Conservation (phyloP, 371 early-diverging fungal genomes). For the Haplosporangium sp. region DNA sequence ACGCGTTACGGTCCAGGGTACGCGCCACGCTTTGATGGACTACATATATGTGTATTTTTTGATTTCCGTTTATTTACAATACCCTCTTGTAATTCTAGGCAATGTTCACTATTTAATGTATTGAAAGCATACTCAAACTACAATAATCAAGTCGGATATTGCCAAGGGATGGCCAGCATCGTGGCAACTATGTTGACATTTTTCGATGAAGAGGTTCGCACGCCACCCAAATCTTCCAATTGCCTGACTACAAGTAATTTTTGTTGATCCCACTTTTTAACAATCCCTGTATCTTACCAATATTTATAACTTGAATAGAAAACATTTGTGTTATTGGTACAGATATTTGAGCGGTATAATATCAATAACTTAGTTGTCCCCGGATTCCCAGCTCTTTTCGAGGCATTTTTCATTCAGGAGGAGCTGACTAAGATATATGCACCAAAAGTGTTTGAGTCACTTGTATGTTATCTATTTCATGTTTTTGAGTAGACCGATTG, state of each 20-base stretch:
- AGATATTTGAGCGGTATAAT: constrained; percentile 65
- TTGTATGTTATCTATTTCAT: constrained; percentile 57
- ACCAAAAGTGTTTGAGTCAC: constrained; percentile 62
- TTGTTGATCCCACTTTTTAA: not conserved
- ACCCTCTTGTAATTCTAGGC: constrained; percentile 50
- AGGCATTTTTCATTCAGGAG: constrained; percentile 74
- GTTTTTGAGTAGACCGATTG: too few species aligned
- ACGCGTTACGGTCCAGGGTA: constrained; percentile 76
- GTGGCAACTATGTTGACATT: constrained; percentile 89
- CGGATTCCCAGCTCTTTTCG: constrained; percentile 72
- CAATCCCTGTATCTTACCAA: not conserved
- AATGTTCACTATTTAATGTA: constrained; percentile 82
- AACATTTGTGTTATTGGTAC: constrained; percentile 66
- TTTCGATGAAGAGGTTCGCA: constrained; percentile 88
- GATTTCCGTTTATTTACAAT: not conserved
- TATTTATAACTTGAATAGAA: constrained; percentile 46
- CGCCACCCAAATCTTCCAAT: not conserved
- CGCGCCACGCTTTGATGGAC: not conserved
- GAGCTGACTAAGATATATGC: constrained; percentile 61
- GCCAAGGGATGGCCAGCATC: constrained; percentile 96
- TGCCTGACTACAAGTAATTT: not conserved
- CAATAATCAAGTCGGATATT: constrained; percentile 92
- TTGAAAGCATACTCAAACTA: constrained; percentile 89
- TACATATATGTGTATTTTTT: too few species aligned
- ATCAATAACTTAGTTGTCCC: constrained; percentile 69